Conservation (phyloP, 1,284 basidiomycete species). For the Fomitopsis betulina region DNA sequence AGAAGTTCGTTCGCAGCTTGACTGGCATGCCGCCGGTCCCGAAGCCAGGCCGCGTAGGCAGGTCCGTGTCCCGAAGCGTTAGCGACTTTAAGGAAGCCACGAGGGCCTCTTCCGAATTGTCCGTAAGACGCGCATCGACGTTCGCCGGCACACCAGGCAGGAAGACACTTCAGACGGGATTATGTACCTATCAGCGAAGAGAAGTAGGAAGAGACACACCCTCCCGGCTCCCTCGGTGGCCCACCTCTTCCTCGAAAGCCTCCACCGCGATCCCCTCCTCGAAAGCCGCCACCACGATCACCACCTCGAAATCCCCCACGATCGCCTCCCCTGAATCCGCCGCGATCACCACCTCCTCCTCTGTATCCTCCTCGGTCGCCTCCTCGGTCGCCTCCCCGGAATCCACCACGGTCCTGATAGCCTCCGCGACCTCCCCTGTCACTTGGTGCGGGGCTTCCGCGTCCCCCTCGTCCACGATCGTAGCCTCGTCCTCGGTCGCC, state of each 20-base stretch:
- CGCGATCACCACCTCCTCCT: slow-evolving; percentile 27
- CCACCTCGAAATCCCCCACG: slow-evolving; percentile 25
- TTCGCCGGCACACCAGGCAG: slow-evolving; percentile 39
- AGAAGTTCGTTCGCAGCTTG: slow-evolving; percentile 72
- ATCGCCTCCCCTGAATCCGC: slow-evolving; percentile 27
- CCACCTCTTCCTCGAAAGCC: slow-evolving; percentile 16
- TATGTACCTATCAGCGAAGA: background rate
- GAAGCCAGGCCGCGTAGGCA: slow-evolving; percentile 66
- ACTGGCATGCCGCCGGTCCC: slow-evolving; percentile 55
- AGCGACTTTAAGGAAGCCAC: slow-evolving; percentile 46
- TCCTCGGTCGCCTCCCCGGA: slow-evolving; percentile 8
- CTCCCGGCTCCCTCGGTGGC: slow-evolving; percentile 37
- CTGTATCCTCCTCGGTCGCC: slow-evolving; percentile 22
- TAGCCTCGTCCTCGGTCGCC: slow-evolving; percentile 20
- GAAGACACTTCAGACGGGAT: slow-evolving; percentile 45
- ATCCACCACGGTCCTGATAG: slow-evolving; percentile 7
- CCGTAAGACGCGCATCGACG: slow-evolving; percentile 56
- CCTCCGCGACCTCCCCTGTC: slow-evolving; percentile 4
- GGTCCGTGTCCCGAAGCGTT: slow-evolving; percentile 37
- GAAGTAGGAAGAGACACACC: slow-evolving; percentile 34
- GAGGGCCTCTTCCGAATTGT: slow-evolving; percentile 53
- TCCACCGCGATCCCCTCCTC: slow-evolving; percentile 5
- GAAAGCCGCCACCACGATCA: slow-evolving; percentile 19
- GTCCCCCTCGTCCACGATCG: slow-evolving; percentile 18
- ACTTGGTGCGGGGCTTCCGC: slow-evolving; percentile 12